These are phyloP conservation scores for Barnettozyma salicaria DNA, from an alignment of 805 yeast species.

Conservation along the genomic window DNA sequence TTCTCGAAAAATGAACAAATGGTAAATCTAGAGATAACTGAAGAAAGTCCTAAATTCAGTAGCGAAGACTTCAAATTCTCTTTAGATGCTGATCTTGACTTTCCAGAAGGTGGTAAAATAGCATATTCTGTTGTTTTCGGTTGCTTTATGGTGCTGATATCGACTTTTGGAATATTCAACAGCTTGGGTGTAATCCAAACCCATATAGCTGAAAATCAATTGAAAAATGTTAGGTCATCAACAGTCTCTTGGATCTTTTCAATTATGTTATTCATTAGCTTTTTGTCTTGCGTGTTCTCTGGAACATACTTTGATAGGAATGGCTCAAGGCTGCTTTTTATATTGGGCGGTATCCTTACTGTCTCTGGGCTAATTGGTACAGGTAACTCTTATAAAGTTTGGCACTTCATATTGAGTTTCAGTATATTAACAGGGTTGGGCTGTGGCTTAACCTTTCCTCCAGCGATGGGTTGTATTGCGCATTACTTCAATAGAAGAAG, in stretches of 20 bases:
- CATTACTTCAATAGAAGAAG: conserved; percentile 58
- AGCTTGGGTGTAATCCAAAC: conserved; percentile 59
- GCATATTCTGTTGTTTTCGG: conserved; percentile 57
- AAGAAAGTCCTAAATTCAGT: no score
- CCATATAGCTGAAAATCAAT: conserved; percentile 50
- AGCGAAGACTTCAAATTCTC: conserved; percentile 17
- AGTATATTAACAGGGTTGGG: conserved; percentile 52
- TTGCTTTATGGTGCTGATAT: conserved; percentile 48
- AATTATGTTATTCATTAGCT: conserved; percentile 43
- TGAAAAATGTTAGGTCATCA: conserved; percentile 39
- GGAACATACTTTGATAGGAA: conserved; percentile 55
- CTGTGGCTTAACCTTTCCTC: conserved; percentile 49
- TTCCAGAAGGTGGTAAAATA: conserved; percentile 54
- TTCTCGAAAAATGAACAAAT: no score
- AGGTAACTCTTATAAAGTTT: conserved; percentile 44
- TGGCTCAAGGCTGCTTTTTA: conserved; percentile 41
- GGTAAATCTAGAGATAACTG: no score
- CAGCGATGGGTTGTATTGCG: conserved; percentile 51
- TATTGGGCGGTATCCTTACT: conserved; percentile 35
- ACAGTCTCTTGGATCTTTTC: conserved; percentile 63
- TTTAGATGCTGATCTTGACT: conserved; percentile 26
- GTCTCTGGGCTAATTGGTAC: conserved; percentile 46
- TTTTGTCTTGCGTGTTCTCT: conserved; percentile 42
- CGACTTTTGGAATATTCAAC: conserved; percentile 51
- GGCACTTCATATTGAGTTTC: conserved; percentile 57